phyloP scores from a whole-genome alignment of 1,139 yeast species.

The Kodamaea alishanica region DNA sequence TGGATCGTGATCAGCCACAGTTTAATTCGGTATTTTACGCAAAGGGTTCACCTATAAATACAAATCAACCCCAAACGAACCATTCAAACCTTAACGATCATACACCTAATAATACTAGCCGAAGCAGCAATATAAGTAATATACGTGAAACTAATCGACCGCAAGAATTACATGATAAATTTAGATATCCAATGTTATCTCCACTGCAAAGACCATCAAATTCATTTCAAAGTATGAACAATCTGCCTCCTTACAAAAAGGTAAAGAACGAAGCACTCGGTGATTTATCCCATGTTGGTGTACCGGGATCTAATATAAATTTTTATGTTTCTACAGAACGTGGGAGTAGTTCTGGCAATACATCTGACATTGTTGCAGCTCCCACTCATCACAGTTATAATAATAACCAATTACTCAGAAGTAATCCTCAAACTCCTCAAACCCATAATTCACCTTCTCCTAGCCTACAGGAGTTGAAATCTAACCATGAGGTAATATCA shows the following conservation, averaged over 20 bases:
- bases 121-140: too few species aligned
- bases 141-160: too few species aligned
- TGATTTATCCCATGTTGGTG: slow-evolving; percentile 3
- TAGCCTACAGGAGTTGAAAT: not conserved
- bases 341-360: too few species aligned
- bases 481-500: too few species aligned
- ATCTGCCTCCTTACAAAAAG: slow-evolving; percentile 10
- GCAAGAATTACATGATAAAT: slow-evolving; percentile 2
- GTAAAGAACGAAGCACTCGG: slow-evolving; percentile 5
- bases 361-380: too few species aligned
- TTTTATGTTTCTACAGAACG: slow-evolving; percentile 10
- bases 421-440: slow-evolving; percentile 4
- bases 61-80: not conserved
- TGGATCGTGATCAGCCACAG: slow-evolving; percentile 18
- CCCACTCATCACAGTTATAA: too few species aligned
- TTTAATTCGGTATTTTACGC: slow-evolving; percentile 10
- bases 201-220: slow-evolving; percentile 16
- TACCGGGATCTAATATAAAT: slow-evolving; percentile 7
- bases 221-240: slow-evolving; percentile 10
- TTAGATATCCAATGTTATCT: slow-evolving; percentile 12
- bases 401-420: not conserved
- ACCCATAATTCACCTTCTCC: not conserved
- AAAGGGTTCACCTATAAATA: slow-evolving; percentile 2
- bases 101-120: not conserved
- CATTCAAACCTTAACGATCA: too few species aligned